Evolutionary conservation across 805 yeast species (phyloP), one percentile per base, ranked within the genome.

Genomic region (Yarrowia hollandica): DNA sequence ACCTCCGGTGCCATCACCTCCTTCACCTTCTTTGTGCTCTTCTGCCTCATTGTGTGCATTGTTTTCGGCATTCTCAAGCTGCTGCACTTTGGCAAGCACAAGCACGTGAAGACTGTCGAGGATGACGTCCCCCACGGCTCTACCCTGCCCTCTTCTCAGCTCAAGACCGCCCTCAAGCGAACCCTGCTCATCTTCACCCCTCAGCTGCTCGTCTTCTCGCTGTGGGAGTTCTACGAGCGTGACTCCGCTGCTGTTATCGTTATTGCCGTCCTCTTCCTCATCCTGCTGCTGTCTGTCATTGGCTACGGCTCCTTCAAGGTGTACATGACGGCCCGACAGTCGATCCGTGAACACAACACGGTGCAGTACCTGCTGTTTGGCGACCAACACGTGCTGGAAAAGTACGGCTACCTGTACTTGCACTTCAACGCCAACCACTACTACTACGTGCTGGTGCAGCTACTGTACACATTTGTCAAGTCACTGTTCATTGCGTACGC

Each of bases 241-340:
- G 97, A 91, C 68, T 90, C 97, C 0, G 86, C 95, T 1, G 97
- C 96, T 0, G 90, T 91, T 26, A 82, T 91, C 60, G 90, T 89
- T 5, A 73, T 89, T 61, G 92, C 96, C 2, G 85, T 82, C 33
- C 73, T 91, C 50, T 84, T 88, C 71, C 74, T 91, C 37, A 48
- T 89, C 1, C 73, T 86, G 60, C 77, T 88, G 1, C 62, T 85
- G 5, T 81, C 82, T 1, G 75, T 88, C 33, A 75, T 89, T 75
- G 73, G 76, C 1, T 85, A 85, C 82, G 79, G 90, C 18, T 78
- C 82, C 57, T 86, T 74, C 72, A 82, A 86, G 73, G 86, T 90
- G 14, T 69, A 77, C 59, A 65, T 70, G 37, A 82, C 82, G 69
- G 97, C 95, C 31, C 76, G 73, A 60, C 68, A 70, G 60, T 90